Percentiles rank a stretch among this genome's conserved stretches.
Evolutionary conservation across 2,329 filamentous ascomycete genomes (phyloP).

Genomic region (Verticillium tricorpus): DNA sequence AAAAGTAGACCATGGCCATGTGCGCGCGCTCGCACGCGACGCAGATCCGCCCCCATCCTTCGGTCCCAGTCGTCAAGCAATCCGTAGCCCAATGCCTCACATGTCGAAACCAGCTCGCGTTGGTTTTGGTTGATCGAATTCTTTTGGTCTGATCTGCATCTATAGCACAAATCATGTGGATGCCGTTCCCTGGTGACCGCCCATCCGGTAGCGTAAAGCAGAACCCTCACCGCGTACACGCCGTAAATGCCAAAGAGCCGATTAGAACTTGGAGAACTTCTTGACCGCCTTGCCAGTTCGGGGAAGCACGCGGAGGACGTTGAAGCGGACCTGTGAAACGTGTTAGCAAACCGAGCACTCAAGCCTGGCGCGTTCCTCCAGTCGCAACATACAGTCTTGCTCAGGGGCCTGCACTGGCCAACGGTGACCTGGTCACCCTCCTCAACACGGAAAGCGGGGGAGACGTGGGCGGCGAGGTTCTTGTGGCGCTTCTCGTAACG

Average conservation of each 20-base stretch:
- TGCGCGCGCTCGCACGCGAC: neutral
- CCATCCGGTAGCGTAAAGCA: conserved; percentile 23
- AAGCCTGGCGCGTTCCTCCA: neutral
- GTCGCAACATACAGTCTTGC: conserved; percentile 86
- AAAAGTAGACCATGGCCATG: neutral
- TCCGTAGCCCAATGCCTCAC: conserved; percentile 29
- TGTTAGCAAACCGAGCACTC: conserved; percentile 4
- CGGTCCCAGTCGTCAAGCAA: conserved; percentile 1
- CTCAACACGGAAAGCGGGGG: conserved; percentile 99
- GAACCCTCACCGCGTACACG: conserved; percentile 42
- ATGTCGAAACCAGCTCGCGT: conserved; percentile 16
- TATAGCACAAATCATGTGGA: conserved; percentile 36
- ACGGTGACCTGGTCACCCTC: conserved; percentile 99
- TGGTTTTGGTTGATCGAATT: conserved; percentile 15
- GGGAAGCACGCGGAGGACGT: conserved; percentile 97
- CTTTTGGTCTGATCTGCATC: conserved; percentile 28
- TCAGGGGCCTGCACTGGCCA: conserved; percentile 97
- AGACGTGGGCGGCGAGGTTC: conserved; percentile 99
- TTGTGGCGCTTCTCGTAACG: conserved; percentile 99
- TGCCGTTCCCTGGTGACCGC: conserved; percentile 17
- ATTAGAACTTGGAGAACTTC: conserved; percentile 98
- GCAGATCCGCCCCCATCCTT: neutral
- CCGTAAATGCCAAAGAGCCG: conserved; percentile 49
- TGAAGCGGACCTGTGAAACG: conserved; percentile 81
- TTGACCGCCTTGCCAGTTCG: conserved; percentile 97